Conservation (phyloP, 257 asterid genomes). For the Solanum appendiculatum region DNA sequence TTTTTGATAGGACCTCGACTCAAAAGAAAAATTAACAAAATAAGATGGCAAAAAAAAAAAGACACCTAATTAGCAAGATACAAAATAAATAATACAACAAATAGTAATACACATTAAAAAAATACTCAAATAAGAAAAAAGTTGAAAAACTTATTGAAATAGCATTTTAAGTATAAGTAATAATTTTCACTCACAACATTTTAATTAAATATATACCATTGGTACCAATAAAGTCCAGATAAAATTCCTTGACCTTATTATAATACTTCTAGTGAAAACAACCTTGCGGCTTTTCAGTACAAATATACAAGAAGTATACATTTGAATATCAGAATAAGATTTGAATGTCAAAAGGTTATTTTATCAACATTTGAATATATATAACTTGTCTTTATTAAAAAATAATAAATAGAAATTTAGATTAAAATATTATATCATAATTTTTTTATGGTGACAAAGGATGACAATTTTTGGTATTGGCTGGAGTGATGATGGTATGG, state of each 20-base stretch:
- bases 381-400: not conserved
- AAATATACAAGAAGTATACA: not conserved
- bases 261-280: not conserved
- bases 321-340: not conserved
- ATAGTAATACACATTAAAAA: too few relatives aligned
- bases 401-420: too few relatives aligned
- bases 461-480: too few relatives aligned
- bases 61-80: too few relatives aligned
- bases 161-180: not conserved
- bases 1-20: too few relatives aligned
- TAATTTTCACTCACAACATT: not conserved
- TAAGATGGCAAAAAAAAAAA: too few relatives aligned
- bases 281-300: not conserved
- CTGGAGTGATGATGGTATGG: too few relatives aligned
- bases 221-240: not conserved
- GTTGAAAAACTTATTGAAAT: not conserved
- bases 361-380: not conserved
- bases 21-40: too few relatives aligned
- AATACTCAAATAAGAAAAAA: too few relatives aligned
- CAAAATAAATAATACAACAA: too few relatives aligned
- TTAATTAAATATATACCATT: not conserved
- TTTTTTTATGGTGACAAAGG: too few relatives aligned
- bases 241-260: not conserved
- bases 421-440: not conserved
- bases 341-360: not conserved